phyloP scores from a whole-genome alignment of 2,329 filamentous ascomycete genomes.

The Hymenotorrendiella dingleyae region DNA sequence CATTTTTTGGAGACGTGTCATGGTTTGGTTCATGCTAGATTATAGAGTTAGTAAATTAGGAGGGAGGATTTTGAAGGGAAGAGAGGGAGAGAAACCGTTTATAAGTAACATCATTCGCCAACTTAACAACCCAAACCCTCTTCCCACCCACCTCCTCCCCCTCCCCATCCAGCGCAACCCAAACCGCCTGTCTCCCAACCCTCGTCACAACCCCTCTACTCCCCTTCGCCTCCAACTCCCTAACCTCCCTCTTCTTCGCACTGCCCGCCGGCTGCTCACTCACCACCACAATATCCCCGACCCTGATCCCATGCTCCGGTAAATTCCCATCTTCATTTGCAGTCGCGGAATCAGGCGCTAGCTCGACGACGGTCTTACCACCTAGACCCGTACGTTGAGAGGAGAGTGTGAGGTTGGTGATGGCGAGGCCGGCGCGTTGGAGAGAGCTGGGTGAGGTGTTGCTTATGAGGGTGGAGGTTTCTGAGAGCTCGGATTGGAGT shows the following conservation, averaged over 20 bases:
- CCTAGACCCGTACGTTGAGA: slow-evolving; percentile 84
- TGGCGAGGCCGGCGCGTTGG: slow-evolving; percentile 70
- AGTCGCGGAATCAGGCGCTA: slow-evolving; percentile 65
- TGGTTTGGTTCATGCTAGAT: slow-evolving; percentile 55
- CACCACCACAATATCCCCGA: slow-evolving; percentile 72
- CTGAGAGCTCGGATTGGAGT: slow-evolving; percentile 64
- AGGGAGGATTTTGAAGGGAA: background rate
- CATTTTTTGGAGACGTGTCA: slow-evolving; percentile 56
- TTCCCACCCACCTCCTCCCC: slow-evolving; percentile 33
- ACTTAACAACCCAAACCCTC: slow-evolving; percentile 58
- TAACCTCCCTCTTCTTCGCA: slow-evolving; percentile 56
- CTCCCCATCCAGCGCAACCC: slow-evolving; percentile 63
- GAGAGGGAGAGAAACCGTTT: slow-evolving; percentile 29
- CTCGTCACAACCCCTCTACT: slow-evolving; percentile 65
- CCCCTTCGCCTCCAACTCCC: slow-evolving; percentile 63
- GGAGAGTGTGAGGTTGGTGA: slow-evolving; percentile 67
- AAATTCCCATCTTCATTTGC: slow-evolving; percentile 42
- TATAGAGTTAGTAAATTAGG: background rate
- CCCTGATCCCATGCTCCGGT: slow-evolving; percentile 68
- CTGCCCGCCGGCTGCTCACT: slow-evolving; percentile 68
- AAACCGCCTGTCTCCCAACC: slow-evolving; percentile 51
- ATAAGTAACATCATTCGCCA: slow-evolving; percentile 64
- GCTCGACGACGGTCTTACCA: slow-evolving; percentile 83
- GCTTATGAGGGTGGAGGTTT: slow-evolving; percentile 62
- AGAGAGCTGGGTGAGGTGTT: slow-evolving; percentile 63